These are phyloP conservation scores for Erigeron philadelphicus DNA, from an alignment of 140 eudicot genomes.

Conservation along the genomic window DNA sequence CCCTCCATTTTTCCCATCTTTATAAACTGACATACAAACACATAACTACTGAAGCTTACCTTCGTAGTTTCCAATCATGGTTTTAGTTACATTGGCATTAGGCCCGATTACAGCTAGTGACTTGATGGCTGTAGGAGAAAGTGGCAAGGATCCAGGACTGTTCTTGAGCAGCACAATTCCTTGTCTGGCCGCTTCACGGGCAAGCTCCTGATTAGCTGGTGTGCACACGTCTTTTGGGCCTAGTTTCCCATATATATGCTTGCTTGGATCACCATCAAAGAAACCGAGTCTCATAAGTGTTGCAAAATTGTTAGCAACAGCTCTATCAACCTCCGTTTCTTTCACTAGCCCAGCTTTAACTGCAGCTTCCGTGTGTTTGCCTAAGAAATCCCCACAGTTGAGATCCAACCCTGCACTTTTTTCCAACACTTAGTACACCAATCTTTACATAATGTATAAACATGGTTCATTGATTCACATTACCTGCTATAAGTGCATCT, in stretches of 20 bases:
- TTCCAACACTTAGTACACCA: background rate
- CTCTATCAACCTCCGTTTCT: conserved; percentile 56
- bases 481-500: conserved; percentile 52
- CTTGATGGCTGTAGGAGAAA: conserved; percentile 59
- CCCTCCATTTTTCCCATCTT: background rate
- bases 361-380: conserved; percentile 53
- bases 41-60: conserved; percentile 29
- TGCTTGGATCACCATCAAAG: conserved; percentile 82
- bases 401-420: conserved; percentile 69
- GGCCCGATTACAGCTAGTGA: conserved; percentile 94
- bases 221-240: conserved; percentile 93
- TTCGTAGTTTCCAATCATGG: conserved; percentile 93
- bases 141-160: conserved; percentile 56
- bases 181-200: conserved; percentile 91
- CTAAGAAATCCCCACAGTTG: conserved; percentile 67
- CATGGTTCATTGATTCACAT: background rate
- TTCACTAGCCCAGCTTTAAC: conserved; percentile 51
- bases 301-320: conserved; percentile 70
- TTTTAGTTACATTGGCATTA: conserved; percentile 70
- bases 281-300: conserved; percentile 90
- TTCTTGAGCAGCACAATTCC: conserved; percentile 91
- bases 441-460: background rate
- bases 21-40: background rate
- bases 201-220: conserved; percentile 62
- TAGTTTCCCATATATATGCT: conserved; percentile 58